phyloP scores from a whole-genome alignment of 371 early-diverging fungal species.

The Synchytrium microbalum region DNA sequence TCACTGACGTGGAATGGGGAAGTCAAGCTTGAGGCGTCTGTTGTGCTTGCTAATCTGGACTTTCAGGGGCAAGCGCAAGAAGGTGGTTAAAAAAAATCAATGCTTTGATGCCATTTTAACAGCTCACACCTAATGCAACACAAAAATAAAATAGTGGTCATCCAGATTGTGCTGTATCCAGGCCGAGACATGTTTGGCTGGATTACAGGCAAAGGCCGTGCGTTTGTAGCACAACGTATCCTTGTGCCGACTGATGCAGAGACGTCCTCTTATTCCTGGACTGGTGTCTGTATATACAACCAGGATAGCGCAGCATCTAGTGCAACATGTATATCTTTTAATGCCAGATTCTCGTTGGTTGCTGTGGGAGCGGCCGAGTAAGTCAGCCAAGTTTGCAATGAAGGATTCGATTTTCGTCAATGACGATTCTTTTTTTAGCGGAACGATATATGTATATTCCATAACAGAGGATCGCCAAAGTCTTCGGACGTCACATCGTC shows the following conservation, averaged over 20 bases:
- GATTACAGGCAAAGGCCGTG: slow-evolving; percentile 24
- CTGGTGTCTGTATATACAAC: slow-evolving; percentile 31
- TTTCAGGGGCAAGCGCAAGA: slow-evolving; percentile 19
- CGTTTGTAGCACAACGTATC: slow-evolving; percentile 26
- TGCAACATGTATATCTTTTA: slow-evolving; percentile 27
- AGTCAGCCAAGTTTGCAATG: slow-evolving; percentile 3
- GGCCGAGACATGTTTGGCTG: slow-evolving; percentile 24
- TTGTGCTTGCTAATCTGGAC: slow-evolving; percentile 21
- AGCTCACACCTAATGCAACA: too few relatives aligned
- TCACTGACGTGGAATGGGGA: slow-evolving; percentile 36
- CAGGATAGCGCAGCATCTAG: neutral
- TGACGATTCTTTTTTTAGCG: slow-evolving; percentile 13
- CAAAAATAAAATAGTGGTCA: neutral
- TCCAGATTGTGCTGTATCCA: slow-evolving; percentile 13
- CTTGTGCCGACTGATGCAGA: neutral
- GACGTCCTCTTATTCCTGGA: slow-evolving; percentile 19
- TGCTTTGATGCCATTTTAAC: too few relatives aligned
- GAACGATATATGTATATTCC: slow-evolving; percentile 22
- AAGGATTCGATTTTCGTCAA: neutral
- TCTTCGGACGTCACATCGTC: slow-evolving; percentile 20
- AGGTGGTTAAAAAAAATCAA: slow-evolving; percentile 11
- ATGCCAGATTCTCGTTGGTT: slow-evolving; percentile 22
- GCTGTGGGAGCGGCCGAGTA: slow-evolving; percentile 30
- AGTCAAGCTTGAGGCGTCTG: slow-evolving; percentile 24
- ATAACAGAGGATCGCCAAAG: slow-evolving; percentile 23